phyloP scores from a whole-genome alignment of 805 yeast genomes.

The Saccharomyces eubayanus region DNA sequence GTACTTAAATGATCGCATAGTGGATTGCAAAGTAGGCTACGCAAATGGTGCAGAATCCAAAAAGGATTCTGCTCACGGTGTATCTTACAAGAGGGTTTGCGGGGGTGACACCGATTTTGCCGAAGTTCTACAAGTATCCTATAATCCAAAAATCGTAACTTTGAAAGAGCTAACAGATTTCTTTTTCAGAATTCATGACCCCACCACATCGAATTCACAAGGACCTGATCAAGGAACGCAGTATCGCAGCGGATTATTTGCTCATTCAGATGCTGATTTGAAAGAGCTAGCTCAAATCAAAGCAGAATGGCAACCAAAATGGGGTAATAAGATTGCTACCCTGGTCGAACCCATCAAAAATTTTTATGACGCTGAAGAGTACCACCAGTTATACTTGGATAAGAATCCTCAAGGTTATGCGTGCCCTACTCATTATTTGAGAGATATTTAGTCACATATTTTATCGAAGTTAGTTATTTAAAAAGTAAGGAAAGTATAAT shows the following conservation, averaged over 20 bases:
- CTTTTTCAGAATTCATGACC: constrained; percentile 90
- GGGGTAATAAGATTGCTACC: constrained; percentile 65
- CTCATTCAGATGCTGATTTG: constrained; percentile 43
- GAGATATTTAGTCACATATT: constrained; percentile 38
- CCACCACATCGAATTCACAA: constrained; percentile 73
- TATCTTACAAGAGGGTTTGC: constrained; percentile 64
- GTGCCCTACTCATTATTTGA: constrained; percentile 80
- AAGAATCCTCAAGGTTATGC: constrained; percentile 82
- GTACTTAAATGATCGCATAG: constrained; percentile 50
- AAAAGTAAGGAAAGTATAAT: background rate
- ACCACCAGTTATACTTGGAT: constrained; percentile 76
- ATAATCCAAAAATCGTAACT: constrained; percentile 57
- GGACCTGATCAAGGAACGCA: constrained; percentile 89
- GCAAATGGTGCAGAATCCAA: constrained; percentile 58
- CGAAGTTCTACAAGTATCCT: constrained; percentile 77
- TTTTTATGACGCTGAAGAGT: constrained; percentile 93
- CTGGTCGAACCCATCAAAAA: constrained; percentile 54
- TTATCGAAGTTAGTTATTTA: no score
- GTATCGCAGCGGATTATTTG: constrained; percentile 76
- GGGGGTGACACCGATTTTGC: constrained; percentile 67
- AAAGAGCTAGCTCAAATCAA: constrained; percentile 38
- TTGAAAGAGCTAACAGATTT: constrained; percentile 63
- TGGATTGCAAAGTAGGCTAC: constrained; percentile 81
- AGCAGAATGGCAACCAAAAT: constrained; percentile 55
- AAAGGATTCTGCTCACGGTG: constrained; percentile 34